A percentile compares a stretch with the other conserved stretches of the same genome.
Conservation (phyloP, 2,329 filamentous ascomycete genomes). For the Fusarium sterilihyphosum region DNA sequence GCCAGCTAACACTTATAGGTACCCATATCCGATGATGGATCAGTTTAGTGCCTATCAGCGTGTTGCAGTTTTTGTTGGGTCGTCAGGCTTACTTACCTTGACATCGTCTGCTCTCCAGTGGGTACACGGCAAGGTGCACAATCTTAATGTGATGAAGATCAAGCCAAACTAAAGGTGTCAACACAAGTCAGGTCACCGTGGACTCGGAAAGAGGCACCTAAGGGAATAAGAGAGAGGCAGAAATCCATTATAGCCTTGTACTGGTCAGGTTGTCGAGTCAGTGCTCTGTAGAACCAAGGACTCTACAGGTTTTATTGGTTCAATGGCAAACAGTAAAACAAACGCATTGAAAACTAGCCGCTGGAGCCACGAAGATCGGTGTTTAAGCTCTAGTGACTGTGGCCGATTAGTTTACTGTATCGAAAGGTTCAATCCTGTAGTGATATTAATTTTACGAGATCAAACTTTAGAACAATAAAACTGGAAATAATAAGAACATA, state of each 20-base stretch:
- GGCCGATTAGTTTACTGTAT: background rate
- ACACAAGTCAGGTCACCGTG: background rate
- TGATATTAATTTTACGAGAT: too few species aligned
- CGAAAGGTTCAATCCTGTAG: background rate
- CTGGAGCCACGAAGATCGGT: rapidly evolving
- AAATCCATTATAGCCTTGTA: background rate
- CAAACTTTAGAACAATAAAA: background rate
- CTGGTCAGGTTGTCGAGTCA: too few species aligned
- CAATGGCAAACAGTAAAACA: background rate
- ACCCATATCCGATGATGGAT: conserved; percentile 17
- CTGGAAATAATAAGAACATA: too few species aligned
- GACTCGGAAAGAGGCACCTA: rapidly evolving
- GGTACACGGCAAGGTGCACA: background rate
- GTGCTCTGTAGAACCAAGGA: background rate
- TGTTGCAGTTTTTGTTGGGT: conserved; percentile 2
- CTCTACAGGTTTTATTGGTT: background rate
- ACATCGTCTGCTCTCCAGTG: background rate
- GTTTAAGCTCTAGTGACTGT: background rate
- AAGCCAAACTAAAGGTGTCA: background rate
- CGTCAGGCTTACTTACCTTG: background rate
- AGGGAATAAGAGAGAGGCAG: background rate
- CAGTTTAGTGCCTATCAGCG: background rate
- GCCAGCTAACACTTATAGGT: background rate
- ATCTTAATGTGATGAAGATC: background rate
- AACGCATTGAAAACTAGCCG: background rate